A percentile compares a stretch with the other conserved stretches of the same genome.
These are phyloP conservation scores for Cucurbita pepo DNA, from an alignment of 306 rosid genomes.

Conservation along the genomic window DNA sequence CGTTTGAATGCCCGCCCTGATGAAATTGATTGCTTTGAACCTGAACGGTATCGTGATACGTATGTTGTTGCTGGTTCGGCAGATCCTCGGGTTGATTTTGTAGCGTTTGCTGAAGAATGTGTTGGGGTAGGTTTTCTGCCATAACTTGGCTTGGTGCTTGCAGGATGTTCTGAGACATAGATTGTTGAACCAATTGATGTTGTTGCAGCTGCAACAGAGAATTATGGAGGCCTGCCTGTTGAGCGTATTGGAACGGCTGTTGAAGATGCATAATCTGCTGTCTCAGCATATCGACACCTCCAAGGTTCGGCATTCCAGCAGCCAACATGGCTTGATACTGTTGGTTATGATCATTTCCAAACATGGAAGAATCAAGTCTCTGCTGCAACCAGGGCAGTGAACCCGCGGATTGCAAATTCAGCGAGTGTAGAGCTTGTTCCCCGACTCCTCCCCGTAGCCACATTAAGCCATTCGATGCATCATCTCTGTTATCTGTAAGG, in stretches of 20 bases:
- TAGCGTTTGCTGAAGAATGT: constrained; percentile 37
- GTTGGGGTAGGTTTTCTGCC: constrained; percentile 44
- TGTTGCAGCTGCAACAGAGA: constrained; percentile 56
- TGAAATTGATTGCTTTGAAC: constrained; percentile 48
- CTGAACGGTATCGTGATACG: constrained; percentile 34
- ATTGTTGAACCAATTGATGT: constrained; percentile 34
- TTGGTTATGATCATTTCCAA: constrained; percentile 49
- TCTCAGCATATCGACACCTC: constrained; percentile 49
- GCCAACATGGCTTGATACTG: constrained; percentile 73
- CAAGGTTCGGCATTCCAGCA: constrained; percentile 50
- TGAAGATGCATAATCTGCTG: constrained; percentile 66
- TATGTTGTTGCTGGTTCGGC: constrained; percentile 31
- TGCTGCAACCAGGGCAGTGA: constrained; percentile 79
- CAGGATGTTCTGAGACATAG: constrained; percentile 31
- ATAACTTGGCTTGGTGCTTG: constrained; percentile 39
- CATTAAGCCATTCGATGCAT: constrained; percentile 55
- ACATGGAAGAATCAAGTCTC: constrained; percentile 45
- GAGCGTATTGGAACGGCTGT: constrained; percentile 55
- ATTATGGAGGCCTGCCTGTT: constrained; percentile 41
- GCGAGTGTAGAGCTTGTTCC: constrained; percentile 47
- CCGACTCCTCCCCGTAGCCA: constrained; percentile 60
- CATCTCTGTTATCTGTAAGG: constrained; percentile 61
- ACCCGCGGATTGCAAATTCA: constrained; percentile 54
- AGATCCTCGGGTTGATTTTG: constrained; percentile 39
- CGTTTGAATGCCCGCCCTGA: constrained; percentile 46